These are phyloP conservation scores for Amoeboaphelidium occidentale DNA, from an alignment of 371 early-diverging fungal genomes.

Conservation along the genomic window DNA sequence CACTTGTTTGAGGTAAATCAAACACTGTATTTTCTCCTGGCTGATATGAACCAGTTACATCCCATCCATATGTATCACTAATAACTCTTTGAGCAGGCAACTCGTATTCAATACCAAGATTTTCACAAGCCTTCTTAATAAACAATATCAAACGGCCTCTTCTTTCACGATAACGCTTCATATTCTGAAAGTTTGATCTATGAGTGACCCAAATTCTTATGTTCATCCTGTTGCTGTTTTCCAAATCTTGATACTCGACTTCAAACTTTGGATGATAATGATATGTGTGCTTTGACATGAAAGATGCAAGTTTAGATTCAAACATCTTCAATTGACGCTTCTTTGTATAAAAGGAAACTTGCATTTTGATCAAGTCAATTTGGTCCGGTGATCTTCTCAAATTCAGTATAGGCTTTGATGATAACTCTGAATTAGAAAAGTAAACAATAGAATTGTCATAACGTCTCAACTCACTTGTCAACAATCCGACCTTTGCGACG, in stretches of 20 bases:
- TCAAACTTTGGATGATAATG: not conserved
- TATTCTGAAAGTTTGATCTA: constrained; percentile 1
- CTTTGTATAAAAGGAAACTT: not conserved
- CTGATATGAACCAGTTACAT: too few species aligned
- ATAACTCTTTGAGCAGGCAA: not conserved
- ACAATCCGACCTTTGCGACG: not conserved
- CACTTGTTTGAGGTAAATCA: too few species aligned
- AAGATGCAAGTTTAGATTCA: not conserved
- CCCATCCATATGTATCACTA: too few species aligned
- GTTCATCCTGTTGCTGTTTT: not conserved
- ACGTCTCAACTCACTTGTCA: not conserved
- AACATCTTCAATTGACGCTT: not conserved
- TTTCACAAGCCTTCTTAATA: not conserved
- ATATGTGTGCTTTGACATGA: not conserved
- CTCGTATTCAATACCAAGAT: not conserved
- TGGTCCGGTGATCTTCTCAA: not conserved
- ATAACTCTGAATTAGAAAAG: not conserved
- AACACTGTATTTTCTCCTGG: too few species aligned
- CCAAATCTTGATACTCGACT: not conserved
- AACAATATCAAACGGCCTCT: not conserved
- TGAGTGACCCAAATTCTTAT: not conserved
- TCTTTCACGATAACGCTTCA: constrained; percentile 1
- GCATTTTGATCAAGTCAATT: not conserved
- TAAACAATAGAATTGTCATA: constrained; percentile 1
- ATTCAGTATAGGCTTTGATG: not conserved